These are phyloP conservation scores for Epichloe aotearoae DNA, from an alignment of 2,329 filamentous ascomycete genomes.

Conservation along the genomic window DNA sequence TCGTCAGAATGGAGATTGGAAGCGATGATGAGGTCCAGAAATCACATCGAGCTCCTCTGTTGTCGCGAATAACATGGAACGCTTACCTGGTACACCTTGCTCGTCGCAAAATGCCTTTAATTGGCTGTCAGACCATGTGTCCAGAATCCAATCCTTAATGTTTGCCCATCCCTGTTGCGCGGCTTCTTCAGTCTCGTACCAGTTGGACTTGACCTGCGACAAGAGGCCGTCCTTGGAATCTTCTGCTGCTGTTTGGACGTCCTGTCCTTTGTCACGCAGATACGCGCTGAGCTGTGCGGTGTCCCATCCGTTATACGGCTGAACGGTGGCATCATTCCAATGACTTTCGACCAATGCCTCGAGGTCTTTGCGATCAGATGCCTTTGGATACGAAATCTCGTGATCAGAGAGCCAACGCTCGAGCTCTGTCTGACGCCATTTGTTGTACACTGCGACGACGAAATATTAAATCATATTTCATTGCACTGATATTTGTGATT, in stretches of 20 bases:
- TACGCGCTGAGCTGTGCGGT: constrained; percentile 53
- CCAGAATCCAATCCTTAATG: constrained; percentile 84
- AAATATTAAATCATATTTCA: background rate
- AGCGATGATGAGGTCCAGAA: background rate
- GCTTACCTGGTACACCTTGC: constrained; percentile 59
- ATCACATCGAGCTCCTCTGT: too few species aligned
- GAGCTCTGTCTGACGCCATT: constrained; percentile 96
- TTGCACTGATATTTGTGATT: background rate
- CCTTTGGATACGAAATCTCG: constrained; percentile 77
- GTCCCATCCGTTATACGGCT: constrained; percentile 70
- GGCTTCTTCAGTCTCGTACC: constrained; percentile 69
- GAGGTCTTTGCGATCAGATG: constrained; percentile 88
- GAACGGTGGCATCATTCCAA: constrained; percentile 67
- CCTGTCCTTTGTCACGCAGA: constrained; percentile 55
- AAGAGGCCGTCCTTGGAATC: constrained; percentile 57
- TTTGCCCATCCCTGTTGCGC: constrained; percentile 57
- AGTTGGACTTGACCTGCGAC: constrained; percentile 55
- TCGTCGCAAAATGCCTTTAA: constrained; percentile 88
- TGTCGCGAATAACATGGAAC: background rate
- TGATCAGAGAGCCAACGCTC: constrained; percentile 94
- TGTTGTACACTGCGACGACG: constrained; percentile 67
- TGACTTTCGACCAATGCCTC: constrained; percentile 79
- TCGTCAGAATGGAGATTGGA: background rate
- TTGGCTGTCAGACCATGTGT: constrained; percentile 89
- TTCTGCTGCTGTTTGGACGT: constrained; percentile 53